These are phyloP conservation scores for Leucocoprinus gongylophorus DNA, from an alignment of 1,284 basidiomycete species.

Conservation along the genomic window DNA sequence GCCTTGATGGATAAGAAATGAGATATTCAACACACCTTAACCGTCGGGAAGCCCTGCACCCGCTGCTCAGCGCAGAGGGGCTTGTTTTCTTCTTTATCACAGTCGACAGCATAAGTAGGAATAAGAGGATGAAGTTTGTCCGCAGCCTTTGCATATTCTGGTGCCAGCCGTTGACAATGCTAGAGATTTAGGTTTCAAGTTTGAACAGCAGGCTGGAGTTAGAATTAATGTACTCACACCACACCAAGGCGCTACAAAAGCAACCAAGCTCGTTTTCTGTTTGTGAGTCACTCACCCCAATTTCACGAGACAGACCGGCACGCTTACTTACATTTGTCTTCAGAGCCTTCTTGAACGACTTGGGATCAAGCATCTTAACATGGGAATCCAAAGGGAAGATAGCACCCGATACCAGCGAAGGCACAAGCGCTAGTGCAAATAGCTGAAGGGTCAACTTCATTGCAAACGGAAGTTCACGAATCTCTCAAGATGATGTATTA, in stretches of 20 bases:
- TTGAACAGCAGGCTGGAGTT: background rate
- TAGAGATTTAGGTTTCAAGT: constrained; percentile 22
- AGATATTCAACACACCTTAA: constrained; percentile 49
- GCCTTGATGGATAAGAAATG: background rate
- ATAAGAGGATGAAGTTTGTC: constrained; percentile 74
- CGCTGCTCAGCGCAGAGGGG: constrained; percentile 75
- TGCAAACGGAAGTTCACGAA: background rate
- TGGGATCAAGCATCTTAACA: constrained; percentile 72
- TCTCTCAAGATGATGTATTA: constrained; percentile 2
- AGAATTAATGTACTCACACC: constrained; percentile 47
- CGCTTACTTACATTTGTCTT: constrained; percentile 59
- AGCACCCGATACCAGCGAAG: constrained; percentile 53
- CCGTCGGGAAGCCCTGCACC: constrained; percentile 90
- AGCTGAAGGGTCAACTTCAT: constrained; percentile 20
- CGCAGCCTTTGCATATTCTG: constrained; percentile 82
- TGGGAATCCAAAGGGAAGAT: constrained; percentile 64
- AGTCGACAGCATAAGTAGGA: constrained; percentile 87
- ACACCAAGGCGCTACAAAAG: constrained; percentile 88
- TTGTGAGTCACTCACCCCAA: too few species aligned
- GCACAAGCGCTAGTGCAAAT: constrained; percentile 18
- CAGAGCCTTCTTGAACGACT: constrained; percentile 68
- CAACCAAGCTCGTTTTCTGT: constrained; percentile 72
- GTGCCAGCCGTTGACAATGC: constrained; percentile 85
- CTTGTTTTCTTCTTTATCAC: constrained; percentile 81
- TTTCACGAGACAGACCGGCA: constrained; percentile 1